phyloP scores from a whole-genome alignment of 2,329 filamentous ascomycete genomes.

The Fusarium tanahbumbuense region DNA sequence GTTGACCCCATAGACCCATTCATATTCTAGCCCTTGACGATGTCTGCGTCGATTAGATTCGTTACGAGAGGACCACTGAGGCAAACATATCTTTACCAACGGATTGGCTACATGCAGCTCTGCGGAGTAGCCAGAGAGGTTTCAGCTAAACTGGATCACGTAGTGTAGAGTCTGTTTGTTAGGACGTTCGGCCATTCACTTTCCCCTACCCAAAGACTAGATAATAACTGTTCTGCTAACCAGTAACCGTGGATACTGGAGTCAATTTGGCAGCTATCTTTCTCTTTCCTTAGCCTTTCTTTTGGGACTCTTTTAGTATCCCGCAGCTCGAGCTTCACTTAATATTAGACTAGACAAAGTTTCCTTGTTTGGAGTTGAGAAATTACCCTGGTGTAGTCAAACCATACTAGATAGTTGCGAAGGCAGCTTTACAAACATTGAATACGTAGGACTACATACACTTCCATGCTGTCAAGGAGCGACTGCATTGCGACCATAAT shows the following conservation, averaged over 20 bases:
- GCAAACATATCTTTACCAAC: background rate
- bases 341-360: background rate
- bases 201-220: background rate
- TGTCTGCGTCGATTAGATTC: background rate
- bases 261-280: background rate
- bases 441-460: too few relatives aligned
- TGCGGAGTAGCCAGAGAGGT: background rate
- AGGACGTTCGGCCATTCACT: background rate
- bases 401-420: too few relatives aligned
- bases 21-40: conserved; percentile 3
- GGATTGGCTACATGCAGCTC: conserved; percentile 3
- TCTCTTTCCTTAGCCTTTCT: background rate
- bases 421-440: too few relatives aligned
- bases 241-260: background rate
- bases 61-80: background rate
- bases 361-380: background rate
- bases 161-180: background rate
- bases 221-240: background rate
- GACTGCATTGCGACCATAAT: too few relatives aligned
- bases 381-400: background rate
- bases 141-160: background rate
- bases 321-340: background rate
- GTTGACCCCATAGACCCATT: conserved; percentile 45
- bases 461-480: too few relatives aligned
- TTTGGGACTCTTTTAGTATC: background rate